Base-by-base conservation (phyloP, 768 basidiomycete species). In the Xerocomellus amylosporus region DNA sequence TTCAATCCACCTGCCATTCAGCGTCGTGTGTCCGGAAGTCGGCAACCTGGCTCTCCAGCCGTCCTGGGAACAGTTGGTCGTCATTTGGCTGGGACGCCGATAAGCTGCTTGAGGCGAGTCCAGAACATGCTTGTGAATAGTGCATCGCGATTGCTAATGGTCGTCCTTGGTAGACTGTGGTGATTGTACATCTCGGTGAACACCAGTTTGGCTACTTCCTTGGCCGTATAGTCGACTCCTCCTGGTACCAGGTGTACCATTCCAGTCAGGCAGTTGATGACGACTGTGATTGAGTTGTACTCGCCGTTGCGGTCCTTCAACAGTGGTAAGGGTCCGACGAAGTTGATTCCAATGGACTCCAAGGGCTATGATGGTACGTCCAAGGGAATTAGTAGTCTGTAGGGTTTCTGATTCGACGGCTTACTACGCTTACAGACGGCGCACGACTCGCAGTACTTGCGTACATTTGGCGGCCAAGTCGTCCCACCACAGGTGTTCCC, bases 311-410 rank as follows among this genome's bases (percentile, higher is more conserved):
- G n/a, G 3, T 55, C 19, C 17, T 54, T 52, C 0, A 44, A 62
- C 17, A 56, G 33, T 13, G 73, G 75, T 10, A 78, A 60, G 1
- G 69, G 71, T 0, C 69, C 75, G 0, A 77, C 52, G 37, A 77
- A 77, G 58, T 79, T 76, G 46, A 78, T 74, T 0, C 67, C 71
- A 0, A 79, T 74, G 0, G 69, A 66, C 2, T 70, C 63, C 73
- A 73, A 76, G 0, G 75, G 77, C 4, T 56, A 49, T 0, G 47
- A 58, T 0, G 71, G 73, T 0, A 74, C 58, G 0, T 54, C 26
- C 1, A 74, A 39, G 0, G 69, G 60, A 12, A 69, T 59, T 12
- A 75, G 49, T 5, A 65, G 47, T 0, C 71, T 66, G 19, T 64
- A 68, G 0, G 63, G 70, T 19, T 61, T 58, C 26, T 72, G 68